phyloP scores from a whole-genome alignment of 306 rosid genomes.

The Nissolia schottii region DNA sequence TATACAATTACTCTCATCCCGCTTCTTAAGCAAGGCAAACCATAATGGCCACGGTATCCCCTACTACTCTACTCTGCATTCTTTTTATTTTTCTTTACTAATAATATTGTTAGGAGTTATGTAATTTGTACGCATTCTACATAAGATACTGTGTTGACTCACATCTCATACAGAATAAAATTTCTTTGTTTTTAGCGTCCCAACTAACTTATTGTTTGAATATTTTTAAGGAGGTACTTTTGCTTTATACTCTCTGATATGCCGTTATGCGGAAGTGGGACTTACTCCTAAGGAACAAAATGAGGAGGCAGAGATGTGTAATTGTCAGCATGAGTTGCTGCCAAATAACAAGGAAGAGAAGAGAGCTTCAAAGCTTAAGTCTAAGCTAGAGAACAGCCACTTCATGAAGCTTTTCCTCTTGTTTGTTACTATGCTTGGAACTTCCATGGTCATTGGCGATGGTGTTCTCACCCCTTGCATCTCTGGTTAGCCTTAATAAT shows the following conservation, averaged over 20 bases:
- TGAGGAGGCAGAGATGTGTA: constrained; percentile 56
- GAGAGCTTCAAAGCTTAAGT: constrained; percentile 51
- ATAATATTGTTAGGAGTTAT: too few species aligned
- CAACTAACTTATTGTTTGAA: neutral
- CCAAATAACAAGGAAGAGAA: constrained; percentile 13
- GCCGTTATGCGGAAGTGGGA: too few species aligned
- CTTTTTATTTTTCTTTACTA: too few species aligned
- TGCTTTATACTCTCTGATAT: constrained; percentile 65
- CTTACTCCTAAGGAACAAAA: constrained; percentile 52
- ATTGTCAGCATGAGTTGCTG: constrained; percentile 42
- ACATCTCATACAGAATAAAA: too few species aligned
- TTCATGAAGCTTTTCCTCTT: constrained; percentile 43
- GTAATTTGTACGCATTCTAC: too few species aligned
- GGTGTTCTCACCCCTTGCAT: too few species aligned
- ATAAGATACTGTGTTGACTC: too few species aligned
- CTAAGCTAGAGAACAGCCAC: constrained; percentile 38
- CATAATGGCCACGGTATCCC: constrained; percentile 76
- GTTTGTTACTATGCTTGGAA: constrained; percentile 67
- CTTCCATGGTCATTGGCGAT: too few species aligned
- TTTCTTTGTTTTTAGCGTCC: too few species aligned
- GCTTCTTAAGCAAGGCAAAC: constrained; percentile 47
- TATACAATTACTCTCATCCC: constrained; percentile 62
- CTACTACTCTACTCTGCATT: too few species aligned
- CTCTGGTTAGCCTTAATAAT: too few species aligned
- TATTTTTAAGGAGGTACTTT: constrained; percentile 58